Base-by-base conservation (phyloP, 176 grass and related monocot genomes). In the Avena atlantica region DNA sequence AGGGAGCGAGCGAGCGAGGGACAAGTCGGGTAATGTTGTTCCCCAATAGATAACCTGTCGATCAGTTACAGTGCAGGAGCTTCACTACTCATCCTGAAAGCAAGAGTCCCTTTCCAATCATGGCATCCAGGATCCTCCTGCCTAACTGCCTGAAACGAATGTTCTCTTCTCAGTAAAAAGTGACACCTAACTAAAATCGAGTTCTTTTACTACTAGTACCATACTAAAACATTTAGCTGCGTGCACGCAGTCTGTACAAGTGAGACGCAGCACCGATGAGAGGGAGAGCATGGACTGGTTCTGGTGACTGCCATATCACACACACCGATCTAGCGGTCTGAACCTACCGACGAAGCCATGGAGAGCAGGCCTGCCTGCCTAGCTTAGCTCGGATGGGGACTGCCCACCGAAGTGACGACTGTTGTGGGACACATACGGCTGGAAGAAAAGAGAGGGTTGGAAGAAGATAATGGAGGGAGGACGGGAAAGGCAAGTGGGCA, bases 401-500 rank as follows among this genome's bases (percentile, higher is more conserved):
- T 67, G 80, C 61, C 74, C 53, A 95, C 93, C 90, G 10, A 76
- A 53, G 0, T 25, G 24, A 31, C 73, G 23, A 53, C 14, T 53
- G 73, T 31, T 53, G 17, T 76, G 73, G 73, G 14, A 34, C 25
- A 1, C 37, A 6, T 40, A 40, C 37, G 37, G 37, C 37, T 40
- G 37, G 5, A 40, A 6, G 6, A 25, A 76, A 78, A 56, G 61
- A 78, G 20, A 45, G 40, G 6, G 6, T 56, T 56, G 65, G 29
- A 25, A 50, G 58, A 70, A 12, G 49, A 81, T 27, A 27, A 27
- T 27, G 25, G 25, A 31, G 31, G 40, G 40, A 84, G 23, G 59
- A 8, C 49, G 79, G 69, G 67, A 91, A 91, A 91, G 89, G 40
- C 80, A 91, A 78, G 83, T 74, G 83, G 87, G 65, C 34, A 89